Base-by-base conservation (phyloP, 2,329 filamentous ascomycete species). In the Sclerotinia glacialis region DNA sequence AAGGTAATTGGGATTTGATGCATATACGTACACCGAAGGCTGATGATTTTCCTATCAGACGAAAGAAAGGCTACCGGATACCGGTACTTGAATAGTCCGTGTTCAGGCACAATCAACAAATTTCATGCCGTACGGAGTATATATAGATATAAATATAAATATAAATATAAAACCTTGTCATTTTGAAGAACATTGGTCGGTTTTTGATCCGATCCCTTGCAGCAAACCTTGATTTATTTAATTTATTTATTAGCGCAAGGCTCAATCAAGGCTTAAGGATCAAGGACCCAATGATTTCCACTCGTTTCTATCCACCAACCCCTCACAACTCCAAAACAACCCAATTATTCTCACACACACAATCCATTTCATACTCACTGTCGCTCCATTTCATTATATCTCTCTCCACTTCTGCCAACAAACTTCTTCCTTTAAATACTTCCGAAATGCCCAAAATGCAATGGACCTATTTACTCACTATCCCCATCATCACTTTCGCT, bases 401-500 rank as follows among this genome's bases (percentile, higher is more conserved):
- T n/a, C n/a, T 53, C 47, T 37, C 14, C 4, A 26, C 12, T 42
- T 65, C 26, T 5, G n/a, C 21, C 18, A 26, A 2, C 53, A 28
- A 28, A 49, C 34, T n/a, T 56, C 42, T 28, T 21, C 26, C 28
- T 26, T 40, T 49, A 49, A 58, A 46, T 18, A 28, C n/a, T 40
- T 50, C 21, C 52, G 42, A 49, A 26, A 53, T 49, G 56, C 61
- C 54, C 52, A 71, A 34, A 62, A 75, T 75, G 73, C 72, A 73
- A 71, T 74, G 71, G 74, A 49, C 72, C 28, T 69, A 72, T 28
- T 31, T 74, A 18, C 60, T 71, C 64, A 59, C 70, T 18, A 71
- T 82, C n/a, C 77, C 78, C 6, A 73, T 79, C 23, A 72, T 82
- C 60, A 74, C 81, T 65, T 71, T 81, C 67, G 74, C 71, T 18